Conservation (phyloP, 345 rosid species). For the Hibiscus mutabilis region DNA sequence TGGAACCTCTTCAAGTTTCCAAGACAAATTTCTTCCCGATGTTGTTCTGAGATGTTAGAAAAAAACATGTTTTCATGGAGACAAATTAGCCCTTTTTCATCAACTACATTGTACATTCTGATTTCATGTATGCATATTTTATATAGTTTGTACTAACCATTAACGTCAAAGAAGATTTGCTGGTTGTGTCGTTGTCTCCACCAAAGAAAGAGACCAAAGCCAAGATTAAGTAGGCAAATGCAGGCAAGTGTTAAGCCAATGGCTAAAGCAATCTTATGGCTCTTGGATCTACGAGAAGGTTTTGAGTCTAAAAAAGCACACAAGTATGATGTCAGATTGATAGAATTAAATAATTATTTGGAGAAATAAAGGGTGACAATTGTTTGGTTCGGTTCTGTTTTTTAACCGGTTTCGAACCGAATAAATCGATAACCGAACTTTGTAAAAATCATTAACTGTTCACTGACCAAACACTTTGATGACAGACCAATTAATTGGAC, state of each 20-base stretch:
- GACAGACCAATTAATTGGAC: no score
- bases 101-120: not conserved
- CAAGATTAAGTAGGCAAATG: slow-evolving; percentile 49
- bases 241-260: slow-evolving; percentile 59
- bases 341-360: not conserved
- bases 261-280: slow-evolving; percentile 63
- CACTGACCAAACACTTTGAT: no score
- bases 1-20: slow-evolving; percentile 89
- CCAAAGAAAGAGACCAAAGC: slow-evolving; percentile 72
- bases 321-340: slow-evolving; percentile 11
- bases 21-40: slow-evolving; percentile 53
- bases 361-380: no score
- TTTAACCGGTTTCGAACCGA: no score
- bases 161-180: slow-evolving; percentile 85
- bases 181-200: slow-evolving; percentile 73
- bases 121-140: not conserved
- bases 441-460: no score
- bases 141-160: slow-evolving; percentile 39
- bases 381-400: no score
- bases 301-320: slow-evolving; percentile 36
- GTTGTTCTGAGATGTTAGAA: slow-evolving; percentile 43
- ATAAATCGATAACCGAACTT: no score
- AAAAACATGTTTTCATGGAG: not conserved
- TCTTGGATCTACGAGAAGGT: slow-evolving; percentile 37
- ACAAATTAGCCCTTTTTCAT: not conserved